These are phyloP conservation scores for Synchytrium microbalum DNA, from an alignment of 371 early-diverging fungal species.

Conservation along the genomic window DNA sequence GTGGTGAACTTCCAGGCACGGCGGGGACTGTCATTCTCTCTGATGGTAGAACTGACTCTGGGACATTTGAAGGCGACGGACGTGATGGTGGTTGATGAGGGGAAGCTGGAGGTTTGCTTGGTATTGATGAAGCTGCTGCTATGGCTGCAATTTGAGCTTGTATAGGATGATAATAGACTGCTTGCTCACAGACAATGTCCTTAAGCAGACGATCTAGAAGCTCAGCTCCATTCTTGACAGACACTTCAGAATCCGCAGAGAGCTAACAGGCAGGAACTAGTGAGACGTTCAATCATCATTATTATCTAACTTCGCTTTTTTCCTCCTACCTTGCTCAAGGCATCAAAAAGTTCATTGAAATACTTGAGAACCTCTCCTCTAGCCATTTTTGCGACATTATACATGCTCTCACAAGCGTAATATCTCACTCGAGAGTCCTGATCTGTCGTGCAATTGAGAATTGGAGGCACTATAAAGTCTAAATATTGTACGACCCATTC, in stretches of 20 bases:
- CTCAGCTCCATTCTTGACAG: constrained; percentile 84
- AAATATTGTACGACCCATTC: constrained; percentile 59
- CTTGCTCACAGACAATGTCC: constrained; percentile 85
- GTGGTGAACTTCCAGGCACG: constrained; percentile 31
- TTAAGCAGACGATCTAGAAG: constrained; percentile 81
- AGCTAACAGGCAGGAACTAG: constrained; percentile 33
- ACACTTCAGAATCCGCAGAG: constrained; percentile 72
- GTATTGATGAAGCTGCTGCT: too few relatives aligned
- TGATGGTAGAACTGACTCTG: not conserved
- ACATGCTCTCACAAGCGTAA: constrained; percentile 91
- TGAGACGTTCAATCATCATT: constrained; percentile 16
- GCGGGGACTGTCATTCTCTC: constrained; percentile 17
- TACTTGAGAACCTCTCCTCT: constrained; percentile 69
- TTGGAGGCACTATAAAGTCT: constrained; percentile 76
- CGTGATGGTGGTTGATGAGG: too few relatives aligned
- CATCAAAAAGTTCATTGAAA: constrained; percentile 91
- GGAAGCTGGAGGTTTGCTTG: too few relatives aligned
- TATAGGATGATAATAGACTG: constrained; percentile 55
- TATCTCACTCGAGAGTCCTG: constrained; percentile 84
- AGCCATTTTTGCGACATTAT: constrained; percentile 91
- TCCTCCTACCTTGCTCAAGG: constrained; percentile 66
- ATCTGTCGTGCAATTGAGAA: constrained; percentile 79
- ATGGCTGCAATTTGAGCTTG: constrained; percentile 20
- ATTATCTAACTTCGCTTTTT: not conserved
- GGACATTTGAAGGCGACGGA: not conserved